Evolutionary conservation across 208 protist genomes (phyloP).

Genomic region (Wallacemonas sp.): DNA sequence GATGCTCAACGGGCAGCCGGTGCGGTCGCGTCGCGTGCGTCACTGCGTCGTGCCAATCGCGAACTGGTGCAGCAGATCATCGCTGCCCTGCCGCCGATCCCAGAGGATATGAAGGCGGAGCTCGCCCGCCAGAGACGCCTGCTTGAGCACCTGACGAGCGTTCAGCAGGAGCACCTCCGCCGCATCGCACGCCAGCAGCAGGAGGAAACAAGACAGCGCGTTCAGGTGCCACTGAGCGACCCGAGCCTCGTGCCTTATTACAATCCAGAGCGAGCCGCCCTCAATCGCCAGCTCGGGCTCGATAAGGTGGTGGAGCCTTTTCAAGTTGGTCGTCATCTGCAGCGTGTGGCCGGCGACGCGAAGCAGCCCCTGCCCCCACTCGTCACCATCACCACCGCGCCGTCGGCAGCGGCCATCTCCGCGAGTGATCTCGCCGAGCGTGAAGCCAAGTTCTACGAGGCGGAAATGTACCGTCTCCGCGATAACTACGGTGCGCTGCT

Average conservation of each 20-base stretch:
- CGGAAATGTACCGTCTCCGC: conserved; percentile 49
- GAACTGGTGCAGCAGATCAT: conserved; percentile 28
- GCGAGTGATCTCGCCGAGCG: conserved; percentile 27
- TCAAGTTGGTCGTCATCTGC: conserved; percentile 18
- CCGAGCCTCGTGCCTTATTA: background rate
- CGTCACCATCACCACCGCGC: conserved; percentile 39
- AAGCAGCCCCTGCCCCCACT: conserved; percentile 36
- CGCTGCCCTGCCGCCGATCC: conserved; percentile 25
- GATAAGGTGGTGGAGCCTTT: conserved; percentile 20
- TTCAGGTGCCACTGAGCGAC: conserved; percentile 33
- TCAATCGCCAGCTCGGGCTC: conserved; percentile 9
- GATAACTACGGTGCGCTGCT: conserved; percentile 38
- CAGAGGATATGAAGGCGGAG: conserved; percentile 47
- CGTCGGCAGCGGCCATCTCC: background rate
- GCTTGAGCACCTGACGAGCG: conserved; percentile 44
- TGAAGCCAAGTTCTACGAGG: conserved; percentile 46
- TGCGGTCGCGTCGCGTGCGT: too few relatives aligned
- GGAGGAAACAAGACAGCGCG: conserved; percentile 27
- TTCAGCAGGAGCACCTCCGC: conserved; percentile 45
- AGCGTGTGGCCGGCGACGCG: conserved; percentile 21
- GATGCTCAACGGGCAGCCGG: too few relatives aligned
- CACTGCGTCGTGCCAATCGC: background rate
- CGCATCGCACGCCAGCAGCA: conserved; percentile 23
- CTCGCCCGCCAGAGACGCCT: conserved; percentile 52
- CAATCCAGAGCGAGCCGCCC: background rate